A percentile compares a stretch with the other conserved stretches of the same genome.
Conservation (phyloP, 2,329 filamentous ascomycete species). For the Westerdykella aurantiaca region DNA sequence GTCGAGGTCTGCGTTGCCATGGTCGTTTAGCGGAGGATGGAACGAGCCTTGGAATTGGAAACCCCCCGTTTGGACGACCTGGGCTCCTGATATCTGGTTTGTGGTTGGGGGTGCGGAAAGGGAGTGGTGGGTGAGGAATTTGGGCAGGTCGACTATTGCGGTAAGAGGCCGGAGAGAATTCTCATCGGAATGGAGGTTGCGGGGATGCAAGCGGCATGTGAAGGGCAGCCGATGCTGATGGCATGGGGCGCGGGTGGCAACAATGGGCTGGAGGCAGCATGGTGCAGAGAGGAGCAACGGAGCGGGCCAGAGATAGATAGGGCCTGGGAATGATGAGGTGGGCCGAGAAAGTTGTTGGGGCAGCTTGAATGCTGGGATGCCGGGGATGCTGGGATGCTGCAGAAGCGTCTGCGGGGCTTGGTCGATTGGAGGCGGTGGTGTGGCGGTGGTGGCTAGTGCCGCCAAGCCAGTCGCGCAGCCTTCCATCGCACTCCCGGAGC, state of each 20-base stretch:
- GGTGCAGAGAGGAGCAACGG: not conserved
- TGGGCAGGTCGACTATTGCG: not conserved
- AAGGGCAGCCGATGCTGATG: not conserved
- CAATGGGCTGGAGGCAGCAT: not conserved
- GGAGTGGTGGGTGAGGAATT: constrained; percentile 10
- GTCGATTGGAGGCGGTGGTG: too few species aligned
- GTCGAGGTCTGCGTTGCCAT: too few species aligned
- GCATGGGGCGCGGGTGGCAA: too few species aligned
- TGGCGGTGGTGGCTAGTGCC: too few species aligned
- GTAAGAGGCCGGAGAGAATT: not conserved
- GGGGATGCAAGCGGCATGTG: constrained; percentile 4
- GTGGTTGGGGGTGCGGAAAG: constrained; percentile 1
- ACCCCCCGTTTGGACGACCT: not conserved
- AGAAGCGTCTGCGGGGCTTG: too few species aligned
- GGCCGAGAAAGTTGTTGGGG: too few species aligned
- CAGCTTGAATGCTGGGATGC: too few species aligned
- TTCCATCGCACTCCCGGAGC: too few species aligned
- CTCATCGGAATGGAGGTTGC: constrained; percentile 10
- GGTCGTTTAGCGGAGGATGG: too few species aligned
- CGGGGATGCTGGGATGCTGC: too few species aligned
- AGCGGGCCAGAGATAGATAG: not conserved
- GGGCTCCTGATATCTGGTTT: constrained; percentile 1
- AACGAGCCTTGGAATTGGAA: not conserved
- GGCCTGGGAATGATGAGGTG: too few species aligned
- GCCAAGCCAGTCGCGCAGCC: too few species aligned